Evolutionary conservation across 2,329 filamentous ascomycete genomes (phyloP).

Genomic region (Beauveria asiatica): DNA sequence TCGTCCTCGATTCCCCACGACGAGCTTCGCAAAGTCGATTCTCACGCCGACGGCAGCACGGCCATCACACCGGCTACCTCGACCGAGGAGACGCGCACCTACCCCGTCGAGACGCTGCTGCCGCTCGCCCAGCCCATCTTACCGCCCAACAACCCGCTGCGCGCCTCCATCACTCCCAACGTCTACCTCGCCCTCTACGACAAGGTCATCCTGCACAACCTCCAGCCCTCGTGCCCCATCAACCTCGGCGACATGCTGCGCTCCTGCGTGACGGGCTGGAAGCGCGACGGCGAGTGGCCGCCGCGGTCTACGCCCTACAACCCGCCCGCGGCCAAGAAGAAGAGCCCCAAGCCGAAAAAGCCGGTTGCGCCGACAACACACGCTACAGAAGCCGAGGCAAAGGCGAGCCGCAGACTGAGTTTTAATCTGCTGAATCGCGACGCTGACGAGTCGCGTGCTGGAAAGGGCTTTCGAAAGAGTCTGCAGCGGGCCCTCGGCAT

Average conservation of each 20-base stretch:
- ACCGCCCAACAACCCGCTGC: slow-evolving; percentile 65
- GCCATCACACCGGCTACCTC: slow-evolving; percentile 1
- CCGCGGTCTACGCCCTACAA: slow-evolving; percentile 40
- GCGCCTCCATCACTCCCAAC: slow-evolving; percentile 63
- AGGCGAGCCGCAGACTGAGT: slow-evolving; percentile 35
- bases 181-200: slow-evolving; percentile 80
- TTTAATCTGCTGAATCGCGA: slow-evolving; percentile 38
- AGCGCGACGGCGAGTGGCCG: slow-evolving; percentile 88
- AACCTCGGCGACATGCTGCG: slow-evolving; percentile 75
- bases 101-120: slow-evolving; percentile 54
- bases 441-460: slow-evolving; percentile 21
- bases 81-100: slow-evolving; percentile 16
- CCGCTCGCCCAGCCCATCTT: slow-evolving; percentile 68
- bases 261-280: slow-evolving; percentile 84
- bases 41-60: slow-evolving; percentile 17
- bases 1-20: slow-evolving; percentile 32
- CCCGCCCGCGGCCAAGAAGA: slow-evolving; percentile 28
- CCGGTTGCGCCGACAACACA: slow-evolving; percentile 13
- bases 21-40: slow-evolving; percentile 24
- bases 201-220: slow-evolving; percentile 72
- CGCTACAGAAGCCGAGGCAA: slow-evolving; percentile 19
- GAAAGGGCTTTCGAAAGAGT: slow-evolving; percentile 36
- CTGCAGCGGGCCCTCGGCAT: slow-evolving; percentile 38
- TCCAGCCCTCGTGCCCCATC: slow-evolving; percentile 80
- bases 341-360: slow-evolving; percentile 32